These are phyloP conservation scores for Fusarium mangiferae DNA, from an alignment of 2,329 filamentous ascomycete species.

Conservation along the genomic window DNA sequence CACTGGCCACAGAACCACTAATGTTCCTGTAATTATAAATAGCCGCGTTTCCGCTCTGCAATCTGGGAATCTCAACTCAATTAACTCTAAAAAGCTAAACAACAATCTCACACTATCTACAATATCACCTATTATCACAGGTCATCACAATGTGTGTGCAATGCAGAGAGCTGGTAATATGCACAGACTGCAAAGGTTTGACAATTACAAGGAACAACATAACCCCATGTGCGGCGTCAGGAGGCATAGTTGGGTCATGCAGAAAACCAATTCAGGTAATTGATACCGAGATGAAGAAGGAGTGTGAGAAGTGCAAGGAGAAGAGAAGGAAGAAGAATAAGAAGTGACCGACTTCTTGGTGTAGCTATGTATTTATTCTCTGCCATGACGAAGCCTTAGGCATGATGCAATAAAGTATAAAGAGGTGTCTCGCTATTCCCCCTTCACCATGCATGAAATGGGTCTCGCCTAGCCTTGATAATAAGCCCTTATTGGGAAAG, in stretches of 20 bases:
- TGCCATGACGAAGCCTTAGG: too few species aligned
- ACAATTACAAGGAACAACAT: neutral
- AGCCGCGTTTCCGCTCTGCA: rapidly evolving
- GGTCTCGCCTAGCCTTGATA: rapidly evolving
- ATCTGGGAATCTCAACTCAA: neutral
- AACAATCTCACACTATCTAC: too few species aligned
- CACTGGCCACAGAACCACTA: rapidly evolving
- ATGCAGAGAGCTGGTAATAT: neutral
- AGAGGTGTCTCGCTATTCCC: rapidly evolving
- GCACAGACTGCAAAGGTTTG: neutral
- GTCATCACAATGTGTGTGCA: neutral
- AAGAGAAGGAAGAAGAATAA: neutral
- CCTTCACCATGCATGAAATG: rapidly evolving
- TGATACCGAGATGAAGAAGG: neutral
- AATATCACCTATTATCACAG: too few species aligned
- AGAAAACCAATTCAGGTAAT: neutral
- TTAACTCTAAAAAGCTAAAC: neutral
- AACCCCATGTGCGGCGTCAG: neutral
- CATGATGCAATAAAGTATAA: neutral
- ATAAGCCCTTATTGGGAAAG: rapidly evolving
- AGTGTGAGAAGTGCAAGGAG: neutral
- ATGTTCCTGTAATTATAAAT: neutral
- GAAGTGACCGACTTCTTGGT: neutral
- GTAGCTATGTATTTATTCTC: neutral
- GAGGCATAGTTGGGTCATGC: neutral